Base-by-base conservation (phyloP, 768 basidiomycete genomes). In the Auricularia cornea region DNA sequence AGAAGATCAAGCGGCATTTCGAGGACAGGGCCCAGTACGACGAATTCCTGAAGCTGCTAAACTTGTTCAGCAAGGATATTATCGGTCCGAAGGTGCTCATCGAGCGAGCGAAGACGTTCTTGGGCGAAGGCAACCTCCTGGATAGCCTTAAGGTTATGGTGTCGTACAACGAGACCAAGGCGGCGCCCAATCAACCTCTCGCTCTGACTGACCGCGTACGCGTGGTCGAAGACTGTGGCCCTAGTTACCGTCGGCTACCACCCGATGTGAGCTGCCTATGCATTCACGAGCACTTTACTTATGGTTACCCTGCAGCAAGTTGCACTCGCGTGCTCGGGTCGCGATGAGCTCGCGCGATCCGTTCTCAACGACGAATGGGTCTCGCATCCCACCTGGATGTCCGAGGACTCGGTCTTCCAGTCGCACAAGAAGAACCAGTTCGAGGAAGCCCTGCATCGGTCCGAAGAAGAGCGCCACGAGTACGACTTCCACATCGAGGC, bases 401-500 rank as follows among this genome's bases (percentile, higher is more conserved):
- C 88, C 67, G 97, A 99, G 72, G 95, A 96, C 67, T 87, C 93
- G 1, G 93, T 91, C 1, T 97, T 97, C 70, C 79, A 90, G 65
- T 84, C 92, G 0, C 89, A 94, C 72, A 89, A 90, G 77, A 97
- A 96, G 81, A 99, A 98, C 74, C 82, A 88, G 1, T 99, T 91
- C 74, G 97, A 98, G 73, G 97, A 98, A 71, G 95, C 95, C 0
- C 81, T 98, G 11, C 95, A 98, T 75, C 89, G 94, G 38, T 90
- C 89, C 59, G 97, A 99, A 70, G 97, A 99, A 73, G 97, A 99
- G 72, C 86, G 97, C 5, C 97, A 99, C 73, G 96, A 98, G 74
- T 99, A 98, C 72, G 96, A 98, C 73, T 98, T 97, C 78, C 94
- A 98, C 72, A 92, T 98, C 69, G 96, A 98, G 71, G 95, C 94